Evolutionary conservation across 2,329 filamentous ascomycete genomes (phyloP).

Genomic region (Nigrospora osmanthi): DNA sequence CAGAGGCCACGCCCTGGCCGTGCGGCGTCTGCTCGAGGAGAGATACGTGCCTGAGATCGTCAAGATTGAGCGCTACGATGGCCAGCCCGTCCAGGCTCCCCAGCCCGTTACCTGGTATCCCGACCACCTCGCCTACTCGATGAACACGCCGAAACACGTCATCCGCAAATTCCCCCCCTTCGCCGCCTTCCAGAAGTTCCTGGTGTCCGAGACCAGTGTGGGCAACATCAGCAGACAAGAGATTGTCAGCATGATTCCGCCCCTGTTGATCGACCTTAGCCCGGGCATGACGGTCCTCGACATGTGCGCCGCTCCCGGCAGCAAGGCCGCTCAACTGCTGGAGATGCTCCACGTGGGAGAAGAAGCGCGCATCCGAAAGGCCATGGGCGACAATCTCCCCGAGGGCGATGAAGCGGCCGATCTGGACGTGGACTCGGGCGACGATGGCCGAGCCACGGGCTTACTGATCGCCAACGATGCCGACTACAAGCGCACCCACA

Average conservation of each 20-base stretch:
- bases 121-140: conserved; percentile 90
- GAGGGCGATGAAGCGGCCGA: conserved; percentile 45
- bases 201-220: conserved; percentile 93
- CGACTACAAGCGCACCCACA: conserved; percentile 93
- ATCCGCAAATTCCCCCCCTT: conserved; percentile 91
- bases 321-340: conserved; percentile 91
- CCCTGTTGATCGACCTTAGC: conserved; percentile 81
- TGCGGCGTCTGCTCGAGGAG: conserved; percentile 80
- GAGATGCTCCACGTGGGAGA: conserved; percentile 92
- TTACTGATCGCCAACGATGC: conserved; percentile 92
- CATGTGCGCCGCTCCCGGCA: conserved; percentile 92
- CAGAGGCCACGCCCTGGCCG: conserved; percentile 87
- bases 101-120: conserved; percentile 85
- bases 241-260: conserved; percentile 98
- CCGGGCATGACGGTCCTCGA: conserved; percentile 92
- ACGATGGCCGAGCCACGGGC: conserved; percentile 83
- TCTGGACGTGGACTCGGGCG: conserved; percentile 48
- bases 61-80: conserved; percentile 76
- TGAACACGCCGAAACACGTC: conserved; percentile 96
- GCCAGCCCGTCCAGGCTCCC: conserved; percentile 72
- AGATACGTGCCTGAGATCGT: conserved; percentile 88
- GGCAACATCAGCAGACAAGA: conserved; percentile 98
- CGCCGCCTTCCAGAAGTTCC: conserved; percentile 91
- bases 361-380: conserved; percentile 73
- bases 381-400: conserved; percentile 39